Base-by-base conservation (phyloP, 1,139 yeast species). In the Suhomyces bolitotheri region DNA sequence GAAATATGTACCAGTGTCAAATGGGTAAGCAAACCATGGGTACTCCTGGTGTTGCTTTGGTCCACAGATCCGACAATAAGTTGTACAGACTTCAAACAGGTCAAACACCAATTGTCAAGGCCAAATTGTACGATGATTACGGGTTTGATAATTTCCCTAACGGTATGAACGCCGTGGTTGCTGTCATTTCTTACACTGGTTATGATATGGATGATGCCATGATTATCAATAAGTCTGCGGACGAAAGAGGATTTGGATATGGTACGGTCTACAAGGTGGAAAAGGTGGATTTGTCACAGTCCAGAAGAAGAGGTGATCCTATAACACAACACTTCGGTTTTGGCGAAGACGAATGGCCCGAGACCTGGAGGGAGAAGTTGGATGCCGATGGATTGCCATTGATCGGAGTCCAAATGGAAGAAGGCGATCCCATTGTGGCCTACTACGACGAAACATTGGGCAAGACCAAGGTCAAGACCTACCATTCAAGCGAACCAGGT, bases 21-120 rank as follows among this genome's bases (percentile, higher is more conserved):
- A 92, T 92, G 99, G 98, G 97, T 78, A 92, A 92, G 69, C 99
- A 92, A 73, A 92, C 99, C 16, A 92, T 92, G 98, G 99, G 99
- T 66, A 92, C 98, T 4, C 98, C 98, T 7, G 97, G 97, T 67
- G 96, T 92, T 40, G 97, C 96, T 0, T 71, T 92, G 40, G 79
- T 73, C 30, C 96, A 90, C 61, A 79, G 99, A 64, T 85, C 96
- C 1, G 99, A 92, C 62, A 94, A 94, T 68, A 94, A 90, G 62
- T 69, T 92, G 43, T 92, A 92, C 65, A 81, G 95, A 54, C 71
- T 92, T 50, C 98, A 92, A 65, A 76, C 88, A 27, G 98, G 98
- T 34, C 98, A 92, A 70, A 87, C 97, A 2, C 99, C 99, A 29
- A 87, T 92, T 57, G 98, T 92, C 29, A 85, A 92, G 54, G 96